Percentiles rank a stretch among this genome's conserved stretches.
Evolutionary conservation across 2,329 filamentous ascomycete species (phyloP).

Genomic region (Nannizziopsis barbatae): DNA sequence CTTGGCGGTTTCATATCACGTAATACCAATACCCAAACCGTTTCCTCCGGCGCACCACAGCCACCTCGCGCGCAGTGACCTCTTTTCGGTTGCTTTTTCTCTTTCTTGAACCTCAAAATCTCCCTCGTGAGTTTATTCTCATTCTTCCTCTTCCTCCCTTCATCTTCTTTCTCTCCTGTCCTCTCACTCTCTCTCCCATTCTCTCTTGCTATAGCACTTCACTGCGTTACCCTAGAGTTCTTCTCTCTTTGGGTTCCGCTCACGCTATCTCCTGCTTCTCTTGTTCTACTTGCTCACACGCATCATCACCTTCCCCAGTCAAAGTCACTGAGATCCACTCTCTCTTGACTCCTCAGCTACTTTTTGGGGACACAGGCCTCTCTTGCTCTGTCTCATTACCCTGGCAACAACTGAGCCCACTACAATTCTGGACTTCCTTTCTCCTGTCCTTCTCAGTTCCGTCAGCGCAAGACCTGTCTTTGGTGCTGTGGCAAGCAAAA

Average conservation of each 20-base stretch:
- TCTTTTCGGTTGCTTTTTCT: conserved; percentile 15
- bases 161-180: conserved; percentile 19
- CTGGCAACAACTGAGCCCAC: too few species aligned
- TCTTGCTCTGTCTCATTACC: too few species aligned
- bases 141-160: conserved; percentile 10
- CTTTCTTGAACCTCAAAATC: conserved; percentile 11
- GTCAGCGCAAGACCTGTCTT: too few species aligned
- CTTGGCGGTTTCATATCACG: too few species aligned
- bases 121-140: conserved; percentile 13
- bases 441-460: too few species aligned
- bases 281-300: conserved; percentile 9
- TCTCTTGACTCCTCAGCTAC: neutral
- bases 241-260: conserved; percentile 13
- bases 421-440: too few species aligned
- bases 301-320: conserved; percentile 8
- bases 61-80: too few species aligned
- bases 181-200: conserved; percentile 11
- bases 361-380: too few species aligned
- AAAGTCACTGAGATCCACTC: neutral
- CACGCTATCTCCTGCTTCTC: conserved; percentile 17
- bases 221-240: conserved; percentile 6
- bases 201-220: neutral
- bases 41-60: too few species aligned
- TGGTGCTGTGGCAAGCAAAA: too few species aligned
- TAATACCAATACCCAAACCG: too few species aligned